phyloP scores from a whole-genome alignment of 148 eudicot genomes.

The Rhododendron griersonianum region DNA sequence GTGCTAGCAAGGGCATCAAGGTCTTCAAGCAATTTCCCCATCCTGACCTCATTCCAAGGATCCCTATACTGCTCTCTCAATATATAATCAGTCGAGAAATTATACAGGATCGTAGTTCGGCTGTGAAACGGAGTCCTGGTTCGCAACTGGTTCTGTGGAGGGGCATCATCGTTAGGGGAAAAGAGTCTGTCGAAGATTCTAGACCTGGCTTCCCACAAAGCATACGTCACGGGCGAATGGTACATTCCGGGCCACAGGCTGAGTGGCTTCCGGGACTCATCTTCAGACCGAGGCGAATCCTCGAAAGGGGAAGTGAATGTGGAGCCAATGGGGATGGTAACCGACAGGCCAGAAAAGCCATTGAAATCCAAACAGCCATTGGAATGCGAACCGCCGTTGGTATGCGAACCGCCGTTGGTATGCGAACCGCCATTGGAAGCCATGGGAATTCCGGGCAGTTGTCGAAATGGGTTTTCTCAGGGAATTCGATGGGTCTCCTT shows the following conservation, averaged over 20 bases:
- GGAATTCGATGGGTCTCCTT: neutral
- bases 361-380: conserved; percentile 16
- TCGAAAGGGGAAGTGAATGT: conserved; percentile 56
- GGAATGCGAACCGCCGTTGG: neutral
- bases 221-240: conserved; percentile 89
- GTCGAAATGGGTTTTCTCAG: neutral
- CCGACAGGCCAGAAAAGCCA: conserved; percentile 5
- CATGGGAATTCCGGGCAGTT: neutral
- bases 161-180: conserved; percentile 61
- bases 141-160: conserved; percentile 67
- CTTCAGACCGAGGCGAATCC: conserved; percentile 22
- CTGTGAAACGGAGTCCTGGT: conserved; percentile 65
- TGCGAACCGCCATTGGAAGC: neutral
- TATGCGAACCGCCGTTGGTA: neutral
- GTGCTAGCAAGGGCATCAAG: conserved; percentile 99
- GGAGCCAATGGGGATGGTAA: conserved; percentile 56
- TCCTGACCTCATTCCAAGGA: conserved; percentile 85
- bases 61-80: conserved; percentile 94
- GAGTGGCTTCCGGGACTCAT: conserved; percentile 48
- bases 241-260: conserved; percentile 99
- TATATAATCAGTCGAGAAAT: conserved; percentile 76
- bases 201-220: conserved; percentile 86
- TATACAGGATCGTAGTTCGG: conserved; percentile 59
- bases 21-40: conserved; percentile 94
- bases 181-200: conserved; percentile 60